phyloP scores from a whole-genome alignment of 805 yeast species.

The Pichia exigua region DNA sequence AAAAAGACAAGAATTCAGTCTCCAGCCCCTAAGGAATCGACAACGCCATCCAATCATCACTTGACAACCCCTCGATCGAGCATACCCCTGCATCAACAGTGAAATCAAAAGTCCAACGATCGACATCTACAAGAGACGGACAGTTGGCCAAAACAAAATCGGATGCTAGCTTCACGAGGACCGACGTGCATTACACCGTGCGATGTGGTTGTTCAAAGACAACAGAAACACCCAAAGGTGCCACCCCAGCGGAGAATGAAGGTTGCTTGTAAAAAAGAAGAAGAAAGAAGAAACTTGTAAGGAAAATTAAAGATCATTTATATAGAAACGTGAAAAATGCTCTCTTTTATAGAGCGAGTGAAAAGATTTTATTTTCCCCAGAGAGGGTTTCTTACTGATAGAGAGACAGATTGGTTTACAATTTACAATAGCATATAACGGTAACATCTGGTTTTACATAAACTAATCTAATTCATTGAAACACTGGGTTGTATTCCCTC shows the following conservation, averaged over 20 bases:
- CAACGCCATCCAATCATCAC: conserved; percentile 28
- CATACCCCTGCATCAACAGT: conserved; percentile 66
- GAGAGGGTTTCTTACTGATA: neutral
- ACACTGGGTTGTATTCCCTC: neutral
- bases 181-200: conserved; percentile 27
- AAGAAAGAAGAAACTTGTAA: neutral
- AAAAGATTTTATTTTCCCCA: neutral
- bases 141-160: conserved; percentile 14
- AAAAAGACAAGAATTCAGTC: conserved; percentile 12
- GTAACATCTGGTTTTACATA: neutral
- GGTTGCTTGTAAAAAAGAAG: neutral
- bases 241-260: conserved; percentile 14
- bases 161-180: conserved; percentile 31
- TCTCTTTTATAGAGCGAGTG: neutral
- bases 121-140: conserved; percentile 21
- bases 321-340: neutral
- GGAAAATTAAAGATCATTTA: neutral
- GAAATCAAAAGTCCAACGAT: conserved; percentile 22
- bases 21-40: conserved; percentile 9
- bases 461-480: neutral
- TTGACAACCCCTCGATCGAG: conserved; percentile 99
- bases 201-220: conserved; percentile 18
- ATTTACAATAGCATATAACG: neutral
- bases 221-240: conserved; percentile 10
- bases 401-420: neutral